phyloP scores from a whole-genome alignment of 2,329 filamentous ascomycete genomes.

The Diaporthe ampelina region DNA sequence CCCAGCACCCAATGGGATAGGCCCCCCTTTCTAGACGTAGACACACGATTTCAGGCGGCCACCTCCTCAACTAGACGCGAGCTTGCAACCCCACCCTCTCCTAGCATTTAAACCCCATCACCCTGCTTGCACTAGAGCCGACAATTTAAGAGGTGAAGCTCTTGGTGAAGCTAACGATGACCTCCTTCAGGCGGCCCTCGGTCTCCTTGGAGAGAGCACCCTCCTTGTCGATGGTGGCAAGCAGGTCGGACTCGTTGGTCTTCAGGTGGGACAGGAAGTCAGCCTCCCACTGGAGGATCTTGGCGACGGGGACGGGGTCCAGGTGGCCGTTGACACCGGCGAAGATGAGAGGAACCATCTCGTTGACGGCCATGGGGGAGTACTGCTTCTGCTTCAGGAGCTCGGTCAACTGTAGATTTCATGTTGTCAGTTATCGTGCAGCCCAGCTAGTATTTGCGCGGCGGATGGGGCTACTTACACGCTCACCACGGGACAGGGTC shows the following conservation, averaged over 20 bases:
- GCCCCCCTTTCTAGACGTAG: conserved; percentile 63
- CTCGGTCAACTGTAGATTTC: conserved; percentile 79
- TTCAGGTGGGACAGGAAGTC: conserved; percentile 95
- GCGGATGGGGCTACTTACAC: conserved; percentile 72
- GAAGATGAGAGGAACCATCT: conserved; percentile 99
- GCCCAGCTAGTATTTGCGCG: neutral
- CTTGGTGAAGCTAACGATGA: conserved; percentile 89
- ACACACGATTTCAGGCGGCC: conserved; percentile 62
- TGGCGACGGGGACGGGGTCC: conserved; percentile 88
- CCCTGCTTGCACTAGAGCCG: conserved; percentile 50
- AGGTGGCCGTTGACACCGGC: conserved; percentile 99
- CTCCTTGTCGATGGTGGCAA: conserved; percentile 93
- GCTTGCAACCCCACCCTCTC: conserved; percentile 47
- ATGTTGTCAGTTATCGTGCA: conserved; percentile 42
- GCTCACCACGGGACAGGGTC: conserved; percentile 97
- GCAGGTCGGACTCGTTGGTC: conserved; percentile 87
- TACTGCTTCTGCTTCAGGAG: conserved; percentile 99
- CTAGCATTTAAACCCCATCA: conserved; percentile 42
- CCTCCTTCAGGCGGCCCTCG: conserved; percentile 84
- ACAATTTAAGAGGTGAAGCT: conserved; percentile 78
- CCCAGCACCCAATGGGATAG: conserved; percentile 59
- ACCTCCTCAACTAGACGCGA: conserved; percentile 53
- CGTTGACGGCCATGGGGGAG: conserved; percentile 97
- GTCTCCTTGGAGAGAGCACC: conserved; percentile 95
- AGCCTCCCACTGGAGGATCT: conserved; percentile 93